phyloP scores from a whole-genome alignment of 2,329 filamentous ascomycete species.

The Cladosporium sp. region DNA sequence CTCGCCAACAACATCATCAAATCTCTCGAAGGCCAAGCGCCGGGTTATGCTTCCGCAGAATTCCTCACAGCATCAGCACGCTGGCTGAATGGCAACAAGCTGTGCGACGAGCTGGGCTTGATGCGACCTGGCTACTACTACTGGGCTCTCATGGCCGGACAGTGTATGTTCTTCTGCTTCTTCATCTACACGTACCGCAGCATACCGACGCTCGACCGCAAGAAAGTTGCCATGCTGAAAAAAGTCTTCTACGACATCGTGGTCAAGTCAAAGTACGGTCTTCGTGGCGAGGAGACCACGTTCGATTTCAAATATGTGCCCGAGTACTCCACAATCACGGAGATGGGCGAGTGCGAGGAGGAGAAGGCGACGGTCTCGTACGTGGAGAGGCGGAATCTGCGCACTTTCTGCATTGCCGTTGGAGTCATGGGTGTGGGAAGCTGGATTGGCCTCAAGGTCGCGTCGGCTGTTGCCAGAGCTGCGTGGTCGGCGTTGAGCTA shows the following conservation, averaged over 20 bases:
- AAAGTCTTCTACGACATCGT: conserved; percentile 61
- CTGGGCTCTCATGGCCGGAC: conserved; percentile 61
- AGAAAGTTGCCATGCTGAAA: conserved; percentile 56
- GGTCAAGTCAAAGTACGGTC: conserved; percentile 64
- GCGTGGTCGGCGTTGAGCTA: conserved; percentile 23
- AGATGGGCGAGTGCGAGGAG: conserved; percentile 48
- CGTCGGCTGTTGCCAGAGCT: conserved; percentile 25
- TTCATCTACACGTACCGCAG: conserved; percentile 56
- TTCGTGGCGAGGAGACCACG: conserved; percentile 61
- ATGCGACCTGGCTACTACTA: conserved; percentile 60
- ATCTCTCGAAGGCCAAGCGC: conserved; percentile 65
- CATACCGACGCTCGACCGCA: conserved; percentile 52
- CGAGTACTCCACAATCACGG: conserved; percentile 53
- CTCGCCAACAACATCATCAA: conserved; percentile 76
- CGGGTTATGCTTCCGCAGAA: conserved; percentile 64
- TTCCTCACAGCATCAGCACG: conserved; percentile 69
- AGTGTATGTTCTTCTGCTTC: conserved; percentile 66
- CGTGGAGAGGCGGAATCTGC: conserved; percentile 53
- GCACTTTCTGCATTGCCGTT: conserved; percentile 46
- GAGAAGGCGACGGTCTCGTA: conserved; percentile 41
- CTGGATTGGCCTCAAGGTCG: conserved; percentile 28
- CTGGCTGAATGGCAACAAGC: conserved; percentile 68
- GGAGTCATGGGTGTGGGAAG: conserved; percentile 27
- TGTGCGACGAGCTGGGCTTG: conserved; percentile 63
- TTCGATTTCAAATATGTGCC: conserved; percentile 76